Evolutionary conservation across 768 basidiomycete species (phyloP), one percentile per base, ranked within the genome.

Genomic region (Cyclocybe cylindracea): DNA sequence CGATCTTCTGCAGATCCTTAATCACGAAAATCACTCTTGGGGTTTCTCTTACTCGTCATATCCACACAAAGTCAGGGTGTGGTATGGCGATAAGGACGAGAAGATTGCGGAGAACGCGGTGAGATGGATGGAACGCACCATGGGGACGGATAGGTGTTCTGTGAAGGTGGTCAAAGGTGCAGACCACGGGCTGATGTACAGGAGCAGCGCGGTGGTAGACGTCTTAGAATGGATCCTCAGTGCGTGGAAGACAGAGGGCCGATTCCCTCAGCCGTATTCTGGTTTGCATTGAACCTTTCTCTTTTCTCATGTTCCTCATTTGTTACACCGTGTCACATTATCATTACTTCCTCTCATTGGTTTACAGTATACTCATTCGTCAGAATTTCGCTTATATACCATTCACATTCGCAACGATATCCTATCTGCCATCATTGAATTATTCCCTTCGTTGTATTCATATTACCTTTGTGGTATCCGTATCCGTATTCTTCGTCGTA

Each of bases 1-100:
- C 50, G 97, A 99, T 70, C 80, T 99, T 11, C 66, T 98, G 53
- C 87, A 92, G 61, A 96, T 99, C 64, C 77, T 98, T 48, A 94
- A 95, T 61, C 91, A 92, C 57, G 89, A 91, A 59, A 85, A 89
- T 40, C 84, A 85, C 56, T 85, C 90, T 1, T 93, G 91, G 90
- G 96, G 92, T 0, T 95, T 97, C 71, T 86, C 86, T 8, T 98
- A 98, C 65, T 67, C 79, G 11, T 80, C 89, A 16, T 89, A 95
- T 57, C 83, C 83, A 10, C 86, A 89, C 61, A 75, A 71, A 29
- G 88, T 91, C 41, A 83, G 82, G 39, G 85, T 99, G 37, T 98
- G 93, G 93, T 94, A 94, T 58, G 96, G 96, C 2, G 90, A 94
- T 59, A 82, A 78, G 57, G 96, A 99, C 67, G 96, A 98, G 70